A percentile compares a stretch with the other conserved stretches of the same genome.
phyloP scores from a whole-genome alignment of 306 rosid genomes.

The Oxytropis ochrocephala region DNA sequence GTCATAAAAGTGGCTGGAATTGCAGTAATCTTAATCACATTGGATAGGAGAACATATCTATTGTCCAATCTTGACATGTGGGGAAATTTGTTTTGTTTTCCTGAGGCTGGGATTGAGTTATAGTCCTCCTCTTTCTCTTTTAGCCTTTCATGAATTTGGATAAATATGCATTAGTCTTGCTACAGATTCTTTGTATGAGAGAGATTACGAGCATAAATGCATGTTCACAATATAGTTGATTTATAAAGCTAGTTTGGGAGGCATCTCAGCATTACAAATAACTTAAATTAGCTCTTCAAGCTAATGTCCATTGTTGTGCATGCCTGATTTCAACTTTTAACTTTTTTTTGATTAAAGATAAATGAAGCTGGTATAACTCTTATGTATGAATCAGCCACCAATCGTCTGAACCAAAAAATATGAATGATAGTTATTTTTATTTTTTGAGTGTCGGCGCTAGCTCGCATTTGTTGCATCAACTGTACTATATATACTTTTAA shows the following conservation, averaged over 20 bases:
- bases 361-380: neutral
- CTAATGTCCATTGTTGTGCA: neutral
- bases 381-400: neutral
- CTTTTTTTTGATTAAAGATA: neutral
- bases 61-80: neutral
- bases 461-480: constrained; percentile 6
- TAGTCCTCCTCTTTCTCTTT: neutral
- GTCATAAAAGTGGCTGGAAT: neutral
- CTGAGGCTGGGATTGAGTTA: neutral
- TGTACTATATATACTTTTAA: neutral
- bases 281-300: constrained; percentile 7
- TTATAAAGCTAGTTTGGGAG: constrained; percentile 40
- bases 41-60: too few relatives aligned
- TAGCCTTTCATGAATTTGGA: neutral
- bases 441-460: constrained; percentile 3
- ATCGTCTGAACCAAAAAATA: neutral
- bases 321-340: neutral
- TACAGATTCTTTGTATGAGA: neutral
- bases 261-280: constrained; percentile 65
- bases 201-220: neutral
- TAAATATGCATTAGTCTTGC: neutral
- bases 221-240: neutral
- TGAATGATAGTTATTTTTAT: neutral
- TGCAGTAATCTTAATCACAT: too few relatives aligned
- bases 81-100: neutral